Percentiles rank a stretch among this genome's conserved stretches.
Conservation (phyloP, 306 rosid species). For the Oxytropis ochrocephala region DNA sequence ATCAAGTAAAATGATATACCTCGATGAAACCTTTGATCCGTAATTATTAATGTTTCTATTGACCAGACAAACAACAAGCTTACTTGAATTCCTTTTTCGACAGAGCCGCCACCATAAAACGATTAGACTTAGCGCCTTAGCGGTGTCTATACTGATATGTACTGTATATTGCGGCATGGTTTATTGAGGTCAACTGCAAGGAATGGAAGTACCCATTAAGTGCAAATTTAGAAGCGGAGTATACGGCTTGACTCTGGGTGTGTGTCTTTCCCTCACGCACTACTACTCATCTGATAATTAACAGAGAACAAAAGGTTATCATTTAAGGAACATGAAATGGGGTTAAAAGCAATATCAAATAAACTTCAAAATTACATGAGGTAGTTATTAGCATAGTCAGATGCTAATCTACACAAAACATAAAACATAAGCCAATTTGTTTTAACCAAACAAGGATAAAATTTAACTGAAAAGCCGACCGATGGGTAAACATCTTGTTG, state of each 20-base stretch:
- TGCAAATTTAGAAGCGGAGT: constrained; percentile 93
- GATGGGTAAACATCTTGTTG: constrained; percentile 9
- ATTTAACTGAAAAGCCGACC: not conserved
- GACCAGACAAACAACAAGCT: constrained; percentile 97
- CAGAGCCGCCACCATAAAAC: constrained; percentile 47
- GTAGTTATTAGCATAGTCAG: not conserved
- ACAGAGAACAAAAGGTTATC: constrained; percentile 18
- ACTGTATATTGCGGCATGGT: not conserved
- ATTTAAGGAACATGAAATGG: constrained; percentile 4
- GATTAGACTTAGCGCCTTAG: not conserved
- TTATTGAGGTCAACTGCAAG: constrained; percentile 43
- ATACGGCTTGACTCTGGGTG: constrained; percentile 90
- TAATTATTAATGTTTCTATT: too few relatives aligned
- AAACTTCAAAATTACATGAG: too few relatives aligned
- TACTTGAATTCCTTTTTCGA: constrained; percentile 72
- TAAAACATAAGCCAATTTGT: not conserved
- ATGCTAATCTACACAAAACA: not conserved
- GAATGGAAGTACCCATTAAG: constrained; percentile 87
- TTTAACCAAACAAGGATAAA: not conserved
- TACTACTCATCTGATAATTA: constrained; percentile 79
- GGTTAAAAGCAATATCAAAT: too few relatives aligned
- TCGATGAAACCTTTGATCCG: too few relatives aligned
- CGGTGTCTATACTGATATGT: not conserved
- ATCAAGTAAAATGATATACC: too few relatives aligned
- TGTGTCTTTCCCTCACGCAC: constrained; percentile 87